Base-by-base conservation (phyloP, 2,329 filamentous ascomycete genomes). In the Microascus cirrosus region DNA sequence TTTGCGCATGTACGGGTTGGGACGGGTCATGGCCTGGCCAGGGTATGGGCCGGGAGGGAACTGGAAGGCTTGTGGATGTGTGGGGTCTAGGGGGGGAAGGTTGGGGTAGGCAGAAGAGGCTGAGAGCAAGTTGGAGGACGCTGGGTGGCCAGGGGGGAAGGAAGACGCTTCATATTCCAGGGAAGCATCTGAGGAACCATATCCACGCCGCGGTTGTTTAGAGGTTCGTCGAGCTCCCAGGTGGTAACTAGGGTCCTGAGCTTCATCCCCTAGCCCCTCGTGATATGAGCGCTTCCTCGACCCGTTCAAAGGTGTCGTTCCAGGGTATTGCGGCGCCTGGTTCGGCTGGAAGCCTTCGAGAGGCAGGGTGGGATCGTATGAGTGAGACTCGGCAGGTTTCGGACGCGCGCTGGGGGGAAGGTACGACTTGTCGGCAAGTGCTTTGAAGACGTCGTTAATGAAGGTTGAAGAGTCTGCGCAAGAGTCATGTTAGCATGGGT, bases 361-460 rank as follows among this genome's bases (percentile, higher is more conserved):
- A 13, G 13, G 60, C 39, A 13, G 50, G 20, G 13, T 42, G 35
- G 13, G 60, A 39, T 56, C 55, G 45, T 56, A 51, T 20, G 45
- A 2, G 25, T 24, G 45, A 24, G 51, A 32, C 58, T 64, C 52
- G 56, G 60, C 13, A n/a, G 55, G 55, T 20, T 53, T 56, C 34
- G 60, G 63, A 59, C 25, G 42, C 60, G 58, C 51, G 63, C 64
- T 78, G 35, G 80, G 81, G 2, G 83, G 82, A 1, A 81, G 66
- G 67, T 85, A 87, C 5, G 78, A 77, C 65, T 81, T 85, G 66
- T 80, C 80, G 52, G 78, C 72, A 59, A 93, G 79, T 5, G 82
- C 82, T 55, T 79, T 70, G 65, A 92, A 86, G 22, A 92, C 78
- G 64, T 91, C 86, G 65, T 85, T 76, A 36, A 90, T 84, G 63